Conservation (phyloP, 2,329 filamentous ascomycete genomes). For the Curvularia hawaiiensis region DNA sequence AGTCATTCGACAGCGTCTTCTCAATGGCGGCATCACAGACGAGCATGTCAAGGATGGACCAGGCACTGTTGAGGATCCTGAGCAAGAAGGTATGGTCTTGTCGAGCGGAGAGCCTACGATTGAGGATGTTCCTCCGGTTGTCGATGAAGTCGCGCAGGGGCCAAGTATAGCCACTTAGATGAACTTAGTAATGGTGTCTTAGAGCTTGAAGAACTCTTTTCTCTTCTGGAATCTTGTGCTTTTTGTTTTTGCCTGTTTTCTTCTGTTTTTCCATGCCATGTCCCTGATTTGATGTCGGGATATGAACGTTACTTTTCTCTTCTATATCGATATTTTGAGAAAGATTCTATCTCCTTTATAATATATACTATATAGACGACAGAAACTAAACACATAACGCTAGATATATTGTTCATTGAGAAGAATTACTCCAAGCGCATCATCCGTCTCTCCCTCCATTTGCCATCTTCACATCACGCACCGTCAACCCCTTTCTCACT, state of each 20-base stretch:
- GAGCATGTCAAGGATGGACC: constrained; percentile 22
- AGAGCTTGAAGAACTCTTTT: background rate
- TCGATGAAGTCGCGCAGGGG: background rate
- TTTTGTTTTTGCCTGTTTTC: background rate
- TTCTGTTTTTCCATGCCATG: background rate
- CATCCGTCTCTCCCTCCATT: background rate
- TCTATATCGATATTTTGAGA: too few species aligned
- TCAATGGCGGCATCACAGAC: background rate
- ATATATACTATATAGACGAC: too few species aligned
- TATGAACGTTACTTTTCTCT: too few species aligned
- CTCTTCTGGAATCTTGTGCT: background rate
- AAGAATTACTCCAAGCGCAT: too few species aligned
- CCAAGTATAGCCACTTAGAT: background rate
- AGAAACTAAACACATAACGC: too few species aligned
- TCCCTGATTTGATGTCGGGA: too few species aligned
- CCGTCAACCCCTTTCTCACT: background rate
- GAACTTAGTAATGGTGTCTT: background rate
- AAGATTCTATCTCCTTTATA: too few species aligned
- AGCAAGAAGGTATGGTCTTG: constrained; percentile 15
- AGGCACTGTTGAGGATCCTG: constrained; percentile 15
- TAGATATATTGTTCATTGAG: too few species aligned
- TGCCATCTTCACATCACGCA: background rate
- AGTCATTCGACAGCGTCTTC: constrained; percentile 7
- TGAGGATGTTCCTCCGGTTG: constrained; percentile 12
- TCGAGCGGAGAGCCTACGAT: constrained; percentile 17